Conservation (phyloP, 768 basidiomycete genomes). For the Candolleomyces efflorescens region DNA sequence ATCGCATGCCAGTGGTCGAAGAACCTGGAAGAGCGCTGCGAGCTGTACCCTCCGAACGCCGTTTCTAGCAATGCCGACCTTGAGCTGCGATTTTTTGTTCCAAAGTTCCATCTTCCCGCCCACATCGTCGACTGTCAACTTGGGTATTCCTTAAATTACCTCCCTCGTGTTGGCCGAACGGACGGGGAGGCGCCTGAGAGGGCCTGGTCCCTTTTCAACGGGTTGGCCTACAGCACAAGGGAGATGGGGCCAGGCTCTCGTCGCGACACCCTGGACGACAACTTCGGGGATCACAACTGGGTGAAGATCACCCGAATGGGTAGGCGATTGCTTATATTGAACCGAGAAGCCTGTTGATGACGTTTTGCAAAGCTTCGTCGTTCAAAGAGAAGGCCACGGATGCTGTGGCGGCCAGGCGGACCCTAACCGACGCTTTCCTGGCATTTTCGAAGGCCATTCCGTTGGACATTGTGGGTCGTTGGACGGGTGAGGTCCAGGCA, state of each 20-base stretch:
- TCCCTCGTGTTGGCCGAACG: constrained; percentile 21
- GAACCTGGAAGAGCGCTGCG: constrained; percentile 6
- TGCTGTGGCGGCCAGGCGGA: not conserved
- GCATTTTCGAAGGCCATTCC: constrained; percentile 10
- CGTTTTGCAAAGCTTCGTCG: too few species aligned
- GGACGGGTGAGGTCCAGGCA: constrained; percentile 14
- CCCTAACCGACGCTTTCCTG: not conserved
- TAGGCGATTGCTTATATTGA: not conserved
- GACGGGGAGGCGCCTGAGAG: constrained; percentile 33
- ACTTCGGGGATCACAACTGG: constrained; percentile 26
- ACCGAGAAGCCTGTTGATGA: too few species aligned
- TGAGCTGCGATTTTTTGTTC: constrained; percentile 4
- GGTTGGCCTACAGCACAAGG: constrained; percentile 21
- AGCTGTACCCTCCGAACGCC: constrained; percentile 1
- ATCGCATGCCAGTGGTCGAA: constrained; percentile 22
- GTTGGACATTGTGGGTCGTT: constrained; percentile 2
- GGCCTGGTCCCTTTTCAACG: constrained; percentile 25
- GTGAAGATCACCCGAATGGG: constrained; percentile 16
- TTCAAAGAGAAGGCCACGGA: not conserved
- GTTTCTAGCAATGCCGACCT: not conserved
- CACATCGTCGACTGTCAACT: constrained; percentile 21
- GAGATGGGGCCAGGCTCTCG: constrained; percentile 34
- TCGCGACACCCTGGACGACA: constrained; percentile 21
- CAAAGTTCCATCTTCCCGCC: constrained; percentile 24
- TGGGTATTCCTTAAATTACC: constrained; percentile 20